These are phyloP conservation scores for Paradendryphiella salina DNA, from an alignment of 2,329 filamentous ascomycete species.

Conservation along the genomic window DNA sequence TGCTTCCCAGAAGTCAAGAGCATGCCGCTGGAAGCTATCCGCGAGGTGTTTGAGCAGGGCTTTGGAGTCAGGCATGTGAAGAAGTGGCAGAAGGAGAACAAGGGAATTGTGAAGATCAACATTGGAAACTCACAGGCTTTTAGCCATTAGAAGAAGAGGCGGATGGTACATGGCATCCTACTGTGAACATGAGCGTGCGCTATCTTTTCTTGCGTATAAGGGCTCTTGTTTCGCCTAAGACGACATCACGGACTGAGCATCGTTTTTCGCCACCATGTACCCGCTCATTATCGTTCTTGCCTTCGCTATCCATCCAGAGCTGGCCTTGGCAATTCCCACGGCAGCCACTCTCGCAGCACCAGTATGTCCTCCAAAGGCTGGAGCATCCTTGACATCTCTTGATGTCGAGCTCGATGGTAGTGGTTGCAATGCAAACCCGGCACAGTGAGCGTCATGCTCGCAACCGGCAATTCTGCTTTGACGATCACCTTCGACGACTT, in stretches of 20 bases:
- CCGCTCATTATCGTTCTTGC: neutral
- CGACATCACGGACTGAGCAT: neutral
- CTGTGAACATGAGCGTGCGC: no score
- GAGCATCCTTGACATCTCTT: constrained; percentile 16
- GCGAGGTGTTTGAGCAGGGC: constrained; percentile 42
- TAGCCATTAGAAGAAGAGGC: no score
- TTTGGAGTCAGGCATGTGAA: constrained; percentile 44
- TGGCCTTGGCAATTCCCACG: neutral
- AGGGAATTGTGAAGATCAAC: constrained; percentile 8
- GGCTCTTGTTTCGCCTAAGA: neutral
- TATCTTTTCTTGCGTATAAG: neutral
- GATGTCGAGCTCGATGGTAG: constrained; percentile 31
- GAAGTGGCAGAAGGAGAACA: constrained; percentile 46
- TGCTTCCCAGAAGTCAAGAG: constrained; percentile 46
- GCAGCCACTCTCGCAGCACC: constrained; percentile 2
- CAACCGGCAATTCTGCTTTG: constrained; percentile 28
- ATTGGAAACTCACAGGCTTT: no score
- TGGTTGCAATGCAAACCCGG: constrained; percentile 25
- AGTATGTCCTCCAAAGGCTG: constrained; percentile 20
- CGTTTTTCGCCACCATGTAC: neutral
- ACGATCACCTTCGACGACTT: constrained; percentile 36
- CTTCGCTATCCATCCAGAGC: neutral
- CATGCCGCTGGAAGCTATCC: constrained; percentile 44
- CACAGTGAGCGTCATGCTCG: constrained; percentile 25
- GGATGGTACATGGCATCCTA: no score